These are phyloP conservation scores for Gossypium sturtianum DNA, from an alignment of 345 rosid genomes.

Conservation along the genomic window DNA sequence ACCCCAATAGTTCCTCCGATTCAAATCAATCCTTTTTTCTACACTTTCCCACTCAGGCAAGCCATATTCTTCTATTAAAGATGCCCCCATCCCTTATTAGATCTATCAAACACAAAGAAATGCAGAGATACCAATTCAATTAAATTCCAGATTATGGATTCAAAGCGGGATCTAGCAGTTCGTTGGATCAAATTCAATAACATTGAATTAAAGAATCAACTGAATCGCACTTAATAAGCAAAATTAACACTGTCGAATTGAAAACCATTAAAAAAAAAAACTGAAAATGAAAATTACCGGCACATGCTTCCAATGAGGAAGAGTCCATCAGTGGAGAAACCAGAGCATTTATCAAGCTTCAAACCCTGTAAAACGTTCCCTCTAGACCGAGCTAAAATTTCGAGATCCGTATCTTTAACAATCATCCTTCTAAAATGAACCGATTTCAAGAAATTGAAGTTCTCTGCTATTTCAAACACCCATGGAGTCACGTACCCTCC, in stretches of 20 bases:
- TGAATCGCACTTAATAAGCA: neutral
- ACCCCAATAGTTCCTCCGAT: neutral
- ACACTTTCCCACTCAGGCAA: neutral
- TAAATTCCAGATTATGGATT: too few relatives aligned
- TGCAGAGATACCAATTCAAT: too few relatives aligned
- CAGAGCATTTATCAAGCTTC: slow-evolving; percentile 88
- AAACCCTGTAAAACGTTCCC: slow-evolving; percentile 44
- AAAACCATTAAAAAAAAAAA: neutral
- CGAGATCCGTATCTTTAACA: slow-evolving; percentile 74
- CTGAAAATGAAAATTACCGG: slow-evolving; percentile 38
- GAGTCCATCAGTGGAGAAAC: slow-evolving; percentile 83
- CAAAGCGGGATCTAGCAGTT: too few relatives aligned
- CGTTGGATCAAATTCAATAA: neutral
- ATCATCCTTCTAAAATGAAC: slow-evolving; percentile 86
- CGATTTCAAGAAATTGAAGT: slow-evolving; percentile 49
- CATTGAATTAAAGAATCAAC: neutral
- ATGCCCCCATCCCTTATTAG: neutral
- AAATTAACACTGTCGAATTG: neutral
- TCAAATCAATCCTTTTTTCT: neutral
- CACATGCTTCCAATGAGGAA: slow-evolving; percentile 55
- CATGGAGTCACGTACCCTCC: slow-evolving; percentile 81
- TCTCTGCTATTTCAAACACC: slow-evolving; percentile 49
- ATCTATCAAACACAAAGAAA: too few relatives aligned
- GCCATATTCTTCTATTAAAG: neutral
- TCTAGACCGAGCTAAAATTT: slow-evolving; percentile 39